These are phyloP conservation scores for Daphne laureola DNA, from an alignment of 441 rosid genomes.

Conservation along the genomic window DNA sequence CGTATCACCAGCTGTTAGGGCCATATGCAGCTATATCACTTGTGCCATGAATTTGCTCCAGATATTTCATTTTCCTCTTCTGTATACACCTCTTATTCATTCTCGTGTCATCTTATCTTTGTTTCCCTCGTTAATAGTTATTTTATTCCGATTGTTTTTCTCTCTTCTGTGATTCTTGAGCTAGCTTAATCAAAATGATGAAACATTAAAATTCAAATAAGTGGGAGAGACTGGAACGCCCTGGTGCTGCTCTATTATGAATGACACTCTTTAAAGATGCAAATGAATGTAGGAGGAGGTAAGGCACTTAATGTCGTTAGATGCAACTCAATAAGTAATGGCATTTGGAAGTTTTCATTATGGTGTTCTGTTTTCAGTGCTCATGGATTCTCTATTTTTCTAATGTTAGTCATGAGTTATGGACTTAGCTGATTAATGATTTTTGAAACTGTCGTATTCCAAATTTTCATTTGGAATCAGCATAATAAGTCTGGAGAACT, in stretches of 20 bases:
- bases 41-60: slow-evolving; percentile 87
- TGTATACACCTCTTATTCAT: background rate
- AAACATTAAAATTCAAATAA: no score
- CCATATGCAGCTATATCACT: slow-evolving; percentile 80
- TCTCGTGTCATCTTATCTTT: background rate
- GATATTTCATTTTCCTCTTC: slow-evolving; percentile 21
- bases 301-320: slow-evolving; percentile 2
- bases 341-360: slow-evolving; percentile 1
- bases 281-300: slow-evolving; percentile 1
- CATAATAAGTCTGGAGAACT: no score
- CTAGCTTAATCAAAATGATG: no score
- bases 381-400: no score
- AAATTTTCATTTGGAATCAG: no score
- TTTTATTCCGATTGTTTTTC: no score
- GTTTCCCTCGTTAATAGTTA: slow-evolving; percentile 1
- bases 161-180: no score
- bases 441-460: no score
- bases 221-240: slow-evolving; percentile 2
- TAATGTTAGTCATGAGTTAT: no score
- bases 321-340: slow-evolving; percentile 10
- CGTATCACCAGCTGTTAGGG: slow-evolving; percentile 93
- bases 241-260: background rate
- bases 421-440: no score
- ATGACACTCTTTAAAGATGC: slow-evolving; percentile 7
- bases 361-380: no score